phyloP scores from a whole-genome alignment of 345 rosid genomes.

The Gossypium sturtianum region DNA sequence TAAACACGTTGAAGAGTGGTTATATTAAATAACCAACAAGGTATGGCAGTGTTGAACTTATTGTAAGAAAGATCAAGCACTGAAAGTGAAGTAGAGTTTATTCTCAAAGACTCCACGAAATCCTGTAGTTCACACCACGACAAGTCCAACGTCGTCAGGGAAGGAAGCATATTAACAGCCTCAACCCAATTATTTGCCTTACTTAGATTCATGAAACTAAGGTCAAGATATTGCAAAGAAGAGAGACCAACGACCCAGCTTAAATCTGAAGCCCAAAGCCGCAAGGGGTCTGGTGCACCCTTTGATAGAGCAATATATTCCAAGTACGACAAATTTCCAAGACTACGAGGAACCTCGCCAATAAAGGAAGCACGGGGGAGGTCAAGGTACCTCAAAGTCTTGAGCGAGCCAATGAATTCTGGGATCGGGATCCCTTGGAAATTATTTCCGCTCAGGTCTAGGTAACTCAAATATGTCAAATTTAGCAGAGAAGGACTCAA shows the following conservation, averaged over 20 bases:
- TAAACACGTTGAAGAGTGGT: conserved; percentile 7
- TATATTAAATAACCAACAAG: conserved; percentile 20
- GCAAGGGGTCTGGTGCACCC: background rate
- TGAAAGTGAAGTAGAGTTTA: background rate
- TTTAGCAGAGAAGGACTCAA: background rate
- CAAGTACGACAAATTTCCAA: background rate
- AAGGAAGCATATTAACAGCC: background rate
- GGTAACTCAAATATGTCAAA: background rate
- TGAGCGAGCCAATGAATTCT: background rate
- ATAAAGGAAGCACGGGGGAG: background rate
- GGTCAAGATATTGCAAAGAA: background rate
- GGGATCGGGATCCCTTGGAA: background rate
- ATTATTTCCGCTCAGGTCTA: background rate
- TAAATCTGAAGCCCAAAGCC: background rate
- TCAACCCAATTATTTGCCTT: background rate
- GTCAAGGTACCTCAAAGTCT: background rate
- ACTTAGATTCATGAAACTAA: background rate
- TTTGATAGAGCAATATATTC: background rate
- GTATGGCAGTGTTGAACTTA: conserved; percentile 18
- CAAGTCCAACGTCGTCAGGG: background rate
- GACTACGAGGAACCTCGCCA: background rate
- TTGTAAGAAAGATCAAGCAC: conserved; percentile 23
- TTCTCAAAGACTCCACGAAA: background rate
- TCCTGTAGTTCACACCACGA: background rate
- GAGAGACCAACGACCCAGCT: background rate